Evolutionary conservation across 768 basidiomycete genomes (phyloP).

Genomic region (Lentinula detonsa): DNA sequence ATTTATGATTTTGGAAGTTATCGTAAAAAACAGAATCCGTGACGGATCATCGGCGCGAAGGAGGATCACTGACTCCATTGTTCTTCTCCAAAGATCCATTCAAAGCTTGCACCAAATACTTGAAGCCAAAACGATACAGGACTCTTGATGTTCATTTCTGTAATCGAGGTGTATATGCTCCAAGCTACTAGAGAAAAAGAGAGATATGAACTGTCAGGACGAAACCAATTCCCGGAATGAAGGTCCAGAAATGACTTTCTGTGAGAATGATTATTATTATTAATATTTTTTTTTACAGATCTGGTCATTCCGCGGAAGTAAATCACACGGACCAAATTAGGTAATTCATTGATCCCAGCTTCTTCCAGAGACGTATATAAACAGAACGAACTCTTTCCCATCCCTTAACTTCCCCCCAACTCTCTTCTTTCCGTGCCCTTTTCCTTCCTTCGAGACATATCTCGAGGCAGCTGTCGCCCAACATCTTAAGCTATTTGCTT

Average conservation of each 20-base stretch:
- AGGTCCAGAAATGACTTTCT: not conserved
- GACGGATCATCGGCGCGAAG: constrained; percentile 4
- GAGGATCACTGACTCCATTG: not conserved
- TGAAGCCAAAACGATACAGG: not conserved
- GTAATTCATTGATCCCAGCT: not conserved
- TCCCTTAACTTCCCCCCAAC: constrained; percentile 15
- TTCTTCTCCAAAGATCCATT: not conserved
- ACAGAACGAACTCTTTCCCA: constrained; percentile 16
- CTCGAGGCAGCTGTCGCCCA: constrained; percentile 18
- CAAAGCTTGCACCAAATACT: not conserved
- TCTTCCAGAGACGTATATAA: not conserved
- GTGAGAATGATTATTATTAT: not conserved
- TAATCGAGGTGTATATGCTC: not conserved
- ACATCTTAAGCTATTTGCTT: constrained; percentile 11
- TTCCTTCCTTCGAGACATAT: constrained; percentile 34
- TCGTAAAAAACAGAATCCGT: not conserved
- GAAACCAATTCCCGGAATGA: not conserved
- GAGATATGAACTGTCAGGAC: constrained; percentile 1
- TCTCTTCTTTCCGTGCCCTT: constrained; percentile 17
- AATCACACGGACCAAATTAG: not conserved
- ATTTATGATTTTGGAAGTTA: not conserved
- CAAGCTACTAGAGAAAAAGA: not conserved
- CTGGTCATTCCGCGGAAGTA: not conserved
- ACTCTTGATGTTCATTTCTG: not conserved
- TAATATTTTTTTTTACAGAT: no score